Evolutionary conservation across 78 protist genomes (phyloP), one percentile per base, ranked within the genome.

Genomic region (Chrysochromulina parva): DNA sequence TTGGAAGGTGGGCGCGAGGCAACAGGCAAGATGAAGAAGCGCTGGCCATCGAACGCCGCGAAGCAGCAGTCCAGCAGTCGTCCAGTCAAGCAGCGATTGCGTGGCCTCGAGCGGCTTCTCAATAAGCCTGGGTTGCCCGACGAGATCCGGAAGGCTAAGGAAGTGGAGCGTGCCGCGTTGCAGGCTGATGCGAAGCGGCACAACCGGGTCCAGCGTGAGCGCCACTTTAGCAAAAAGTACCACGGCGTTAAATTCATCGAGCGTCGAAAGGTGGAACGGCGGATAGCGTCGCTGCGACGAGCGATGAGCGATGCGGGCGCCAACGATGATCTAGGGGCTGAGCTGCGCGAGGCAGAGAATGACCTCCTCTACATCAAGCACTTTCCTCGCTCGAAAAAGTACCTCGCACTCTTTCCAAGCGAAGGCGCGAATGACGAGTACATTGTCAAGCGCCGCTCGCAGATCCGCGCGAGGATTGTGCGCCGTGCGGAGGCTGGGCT

Each of bases 381-480:
- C 82, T 74, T 74, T 14, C 82, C 82, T 4, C 53, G 82, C 53
- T 1, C 38, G 26, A 74, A 74, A 17, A 74, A 74, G 55, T 74
- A 74, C 82, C 82, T 74, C 26, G 38, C 82, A 55, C 82, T 74
- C 58, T 74, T 74, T 24, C 82, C 82, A 4, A 13, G 3, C 5
- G 7, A 38, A 55, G 9, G 13, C 55, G 19, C 19, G 57, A 55
- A 74, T 3, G 57, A 28, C n/a, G 82, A 38, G 82, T 4, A 1
- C 26, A 55, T 74, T 11, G 82, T 55, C 28, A 74, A 74, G 82
- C 53, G 6, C 26, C 82, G 82, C 24, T 2, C 13, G 55, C 3
- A 48, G 82, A 74, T 74, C 53, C 82, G 82, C 82, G 82, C 54
- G 55, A 53, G 82, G 28, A 74, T 74, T 55, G 55, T 74, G 13